Base-by-base conservation (phyloP, 2,329 filamentous ascomycete species). In the Verticillium isaacii region DNA sequence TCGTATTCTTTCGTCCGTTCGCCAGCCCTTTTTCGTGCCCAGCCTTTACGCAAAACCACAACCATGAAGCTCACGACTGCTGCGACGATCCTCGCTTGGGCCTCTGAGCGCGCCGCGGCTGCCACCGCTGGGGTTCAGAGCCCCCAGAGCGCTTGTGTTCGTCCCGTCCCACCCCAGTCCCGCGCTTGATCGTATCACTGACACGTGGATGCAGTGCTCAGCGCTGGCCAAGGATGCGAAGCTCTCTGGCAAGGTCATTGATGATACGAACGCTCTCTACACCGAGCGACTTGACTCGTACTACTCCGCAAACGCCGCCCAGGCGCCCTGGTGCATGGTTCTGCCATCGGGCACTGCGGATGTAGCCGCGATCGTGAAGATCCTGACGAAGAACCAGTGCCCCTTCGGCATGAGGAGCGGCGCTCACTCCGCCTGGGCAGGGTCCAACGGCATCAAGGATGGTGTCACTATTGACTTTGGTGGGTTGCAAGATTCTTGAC, bases 161-260 rank as follows among this genome's bases (percentile, higher is more conserved):
- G 61, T 60, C 25, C 15, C n/a, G 7, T 37, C 6, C 25, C 37
- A 64, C 52, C 11, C 11, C 32, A 32, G 55, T n/a, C 23, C 32
- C 15, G 17, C 15, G 23, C 17, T 29, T 29, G 29, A 56, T 34
- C 54, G 23, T 2, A 29, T 32, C 25, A 11, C 37, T 58, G 56
- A 58, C 56, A 23, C 23, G 15, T 37, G 19, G 19, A 67, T 57
- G 11, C 29, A 72, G 70, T 72, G 70, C 55, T 61, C 62, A 23
- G 66, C 66, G 8, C 62, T 72, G 3, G 61, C 65, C 3, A 62
- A 61, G 32, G 41, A 70, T 9, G 61, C 60, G 3, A 57, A 57
- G 3, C 69, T 71, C 15, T 37, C 64, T n/a, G 68, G 66, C 36
- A 63, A 63, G 58, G 59, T 63, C 41, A 58, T 32, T 17, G 41